Percentiles rank a stretch among this genome's conserved stretches.
Conservation (phyloP, 805 yeast species). For the Starmerella asiatica region DNA sequence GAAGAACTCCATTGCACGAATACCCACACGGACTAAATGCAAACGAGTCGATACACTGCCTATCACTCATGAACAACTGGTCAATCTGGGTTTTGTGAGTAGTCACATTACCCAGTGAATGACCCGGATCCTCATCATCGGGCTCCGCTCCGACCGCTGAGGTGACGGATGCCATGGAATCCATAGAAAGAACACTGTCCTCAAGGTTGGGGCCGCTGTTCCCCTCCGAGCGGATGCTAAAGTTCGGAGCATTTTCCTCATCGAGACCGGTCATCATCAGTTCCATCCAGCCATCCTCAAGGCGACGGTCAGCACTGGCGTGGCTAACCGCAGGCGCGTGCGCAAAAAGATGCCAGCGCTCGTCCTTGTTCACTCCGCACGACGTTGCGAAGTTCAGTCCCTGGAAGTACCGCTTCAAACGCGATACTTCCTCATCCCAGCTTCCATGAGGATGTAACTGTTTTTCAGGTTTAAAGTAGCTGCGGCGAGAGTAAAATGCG, state of each 20-base stretch:
- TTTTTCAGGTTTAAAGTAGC: conserved; percentile 81
- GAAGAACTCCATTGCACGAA: conserved; percentile 68
- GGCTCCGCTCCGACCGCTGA: conserved; percentile 28
- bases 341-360: conserved; percentile 73
- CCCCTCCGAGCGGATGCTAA: conserved; percentile 32
- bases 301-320: not conserved
- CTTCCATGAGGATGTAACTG: conserved; percentile 69
- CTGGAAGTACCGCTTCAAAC: conserved; percentile 51
- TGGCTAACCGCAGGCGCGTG: not conserved
- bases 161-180: conserved; percentile 20
- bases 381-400: conserved; percentile 45
- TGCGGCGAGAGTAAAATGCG: conserved; percentile 79
- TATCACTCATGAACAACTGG: conserved; percentile 35
- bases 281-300: conserved; percentile 32
- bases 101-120: conserved; percentile 56
- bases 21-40: conserved; percentile 91
- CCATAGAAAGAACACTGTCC: conserved; percentile 24
- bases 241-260: conserved; percentile 41
- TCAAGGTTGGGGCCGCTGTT: conserved; percentile 25
- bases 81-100: conserved; percentile 52
- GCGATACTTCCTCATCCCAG: conserved; percentile 70
- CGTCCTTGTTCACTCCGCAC: conserved; percentile 67
- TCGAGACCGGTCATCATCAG: conserved; percentile 78
- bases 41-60: conserved; percentile 57
- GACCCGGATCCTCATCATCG: conserved; percentile 61